These are phyloP conservation scores for Hypoxylon subgilvum DNA, from an alignment of 495 filamentous ascomycete species.

Conservation along the genomic window DNA sequence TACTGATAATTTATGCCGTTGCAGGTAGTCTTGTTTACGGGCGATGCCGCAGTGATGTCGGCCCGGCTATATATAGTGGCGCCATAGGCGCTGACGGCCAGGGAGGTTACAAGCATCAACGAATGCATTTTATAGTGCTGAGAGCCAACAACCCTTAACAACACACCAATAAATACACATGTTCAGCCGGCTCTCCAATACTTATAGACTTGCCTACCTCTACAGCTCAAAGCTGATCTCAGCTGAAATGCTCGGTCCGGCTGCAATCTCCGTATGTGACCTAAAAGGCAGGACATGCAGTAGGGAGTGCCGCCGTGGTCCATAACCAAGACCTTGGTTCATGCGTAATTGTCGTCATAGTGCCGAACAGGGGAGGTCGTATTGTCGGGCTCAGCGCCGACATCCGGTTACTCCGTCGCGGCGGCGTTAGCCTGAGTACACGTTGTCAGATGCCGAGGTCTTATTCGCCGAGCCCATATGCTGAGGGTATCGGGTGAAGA, in stretches of 20 bases:
- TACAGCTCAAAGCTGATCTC: neutral
- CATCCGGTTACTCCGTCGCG: constrained; percentile 3
- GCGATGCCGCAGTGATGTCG: neutral
- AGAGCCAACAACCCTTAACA: neutral
- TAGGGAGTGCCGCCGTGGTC: neutral
- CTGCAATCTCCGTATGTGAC: neutral
- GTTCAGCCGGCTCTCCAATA: neutral
- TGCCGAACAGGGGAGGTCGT: constrained; percentile 19
- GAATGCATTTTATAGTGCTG: constrained; percentile 13
- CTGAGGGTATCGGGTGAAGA: constrained; percentile 1
- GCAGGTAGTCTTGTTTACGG: constrained; percentile 52
- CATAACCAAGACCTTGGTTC: neutral
- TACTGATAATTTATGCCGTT: constrained; percentile 70
- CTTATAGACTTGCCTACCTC: too few species aligned
- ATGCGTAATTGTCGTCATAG: neutral
- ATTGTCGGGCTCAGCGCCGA: neutral
- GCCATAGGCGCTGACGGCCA: constrained; percentile 16
- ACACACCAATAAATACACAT: too few species aligned
- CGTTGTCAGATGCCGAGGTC: constrained; percentile 15
- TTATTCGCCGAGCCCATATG: constrained; percentile 14
- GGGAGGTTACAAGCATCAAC: constrained; percentile 9
- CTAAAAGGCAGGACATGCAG: constrained; percentile 9
- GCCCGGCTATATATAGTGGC: constrained; percentile 4
- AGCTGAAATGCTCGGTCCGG: constrained; percentile 2
- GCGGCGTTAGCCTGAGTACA: constrained; percentile 4